phyloP scores from a whole-genome alignment of 2,329 filamentous ascomycete species.

The Talaromyces marneffei region DNA sequence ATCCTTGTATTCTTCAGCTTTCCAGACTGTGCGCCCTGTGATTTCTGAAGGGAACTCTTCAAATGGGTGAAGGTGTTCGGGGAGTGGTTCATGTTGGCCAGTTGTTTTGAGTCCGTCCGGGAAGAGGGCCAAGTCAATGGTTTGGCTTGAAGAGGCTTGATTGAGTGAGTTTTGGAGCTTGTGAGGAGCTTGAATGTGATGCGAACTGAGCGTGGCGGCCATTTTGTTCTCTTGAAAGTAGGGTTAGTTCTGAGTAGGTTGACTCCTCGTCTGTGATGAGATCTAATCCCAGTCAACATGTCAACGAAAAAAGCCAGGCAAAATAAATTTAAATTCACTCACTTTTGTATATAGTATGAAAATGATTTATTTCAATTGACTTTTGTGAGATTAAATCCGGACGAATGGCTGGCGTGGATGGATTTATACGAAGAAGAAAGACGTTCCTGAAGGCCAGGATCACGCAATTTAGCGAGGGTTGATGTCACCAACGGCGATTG shows the following conservation, averaged over 20 bases:
- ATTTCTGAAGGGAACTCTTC: slow-evolving; percentile 65
- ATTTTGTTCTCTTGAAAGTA: not conserved
- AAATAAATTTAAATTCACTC: not conserved
- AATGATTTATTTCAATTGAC: not conserved
- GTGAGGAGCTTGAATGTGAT: not conserved
- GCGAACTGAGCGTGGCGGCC: not conserved
- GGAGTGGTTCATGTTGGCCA: slow-evolving; percentile 66
- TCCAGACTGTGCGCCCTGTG: slow-evolving; percentile 67
- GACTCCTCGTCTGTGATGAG: not conserved
- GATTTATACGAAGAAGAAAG: not conserved
- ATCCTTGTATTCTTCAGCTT: slow-evolving; percentile 56
- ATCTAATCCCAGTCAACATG: not conserved
- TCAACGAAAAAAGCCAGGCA: not conserved
- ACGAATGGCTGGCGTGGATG: not conserved
- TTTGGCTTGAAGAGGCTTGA: not conserved
- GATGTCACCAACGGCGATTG: not conserved
- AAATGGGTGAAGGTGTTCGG: slow-evolving; percentile 61
- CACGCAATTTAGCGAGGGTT: not conserved
- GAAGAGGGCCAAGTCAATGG: slow-evolving; percentile 46
- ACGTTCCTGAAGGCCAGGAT: not conserved
- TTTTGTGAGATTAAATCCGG: not conserved
- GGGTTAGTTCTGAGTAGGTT: not conserved
- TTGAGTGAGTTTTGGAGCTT: not conserved
- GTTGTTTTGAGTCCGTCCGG: slow-evolving; percentile 63
- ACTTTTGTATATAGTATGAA: not conserved